Conservation (phyloP, 345 rosid species). For the Eutrema yunnanense region DNA sequence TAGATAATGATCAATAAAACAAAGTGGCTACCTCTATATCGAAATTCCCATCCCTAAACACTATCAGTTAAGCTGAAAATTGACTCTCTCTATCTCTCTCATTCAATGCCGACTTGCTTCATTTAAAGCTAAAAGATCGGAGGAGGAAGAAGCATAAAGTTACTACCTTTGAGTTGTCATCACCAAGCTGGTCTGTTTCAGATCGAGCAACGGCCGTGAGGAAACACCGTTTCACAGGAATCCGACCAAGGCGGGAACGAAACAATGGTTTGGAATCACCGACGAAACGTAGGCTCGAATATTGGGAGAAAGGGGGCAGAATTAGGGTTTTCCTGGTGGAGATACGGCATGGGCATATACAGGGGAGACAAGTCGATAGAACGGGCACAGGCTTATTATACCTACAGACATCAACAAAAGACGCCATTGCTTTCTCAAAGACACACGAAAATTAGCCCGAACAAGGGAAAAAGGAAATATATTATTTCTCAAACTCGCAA, state of each 20-base stretch:
- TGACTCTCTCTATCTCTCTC: neutral
- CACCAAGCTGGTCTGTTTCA: slow-evolving; percentile 41
- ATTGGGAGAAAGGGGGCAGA: slow-evolving; percentile 21
- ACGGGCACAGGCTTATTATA: slow-evolving; percentile 31
- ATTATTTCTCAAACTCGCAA: neutral
- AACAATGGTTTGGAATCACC: slow-evolving; percentile 21
- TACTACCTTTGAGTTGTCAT: slow-evolving; percentile 38
- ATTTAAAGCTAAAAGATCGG: neutral
- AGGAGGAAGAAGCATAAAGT: slow-evolving; percentile 3
- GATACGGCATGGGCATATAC: slow-evolving; percentile 42
- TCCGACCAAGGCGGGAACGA: slow-evolving; percentile 17
- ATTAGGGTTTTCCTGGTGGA: slow-evolving; percentile 32
- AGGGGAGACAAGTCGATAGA: slow-evolving; percentile 29
- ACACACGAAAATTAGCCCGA: neutral
- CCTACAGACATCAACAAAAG: slow-evolving; percentile 29
- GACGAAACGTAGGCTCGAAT: slow-evolving; percentile 26
- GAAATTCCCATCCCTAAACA: neutral
- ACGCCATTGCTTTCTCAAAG: slow-evolving; percentile 36
- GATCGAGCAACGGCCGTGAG: slow-evolving; percentile 43
- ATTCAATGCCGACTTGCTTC: neutral
- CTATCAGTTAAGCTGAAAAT: neutral
- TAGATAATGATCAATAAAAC: neutral
- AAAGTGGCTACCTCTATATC: neutral
- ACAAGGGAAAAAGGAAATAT: neutral
- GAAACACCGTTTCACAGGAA: slow-evolving; percentile 34